Base-by-base conservation (phyloP, 108 stramenopile species). In the Pelagomonas calceolata region DNA sequence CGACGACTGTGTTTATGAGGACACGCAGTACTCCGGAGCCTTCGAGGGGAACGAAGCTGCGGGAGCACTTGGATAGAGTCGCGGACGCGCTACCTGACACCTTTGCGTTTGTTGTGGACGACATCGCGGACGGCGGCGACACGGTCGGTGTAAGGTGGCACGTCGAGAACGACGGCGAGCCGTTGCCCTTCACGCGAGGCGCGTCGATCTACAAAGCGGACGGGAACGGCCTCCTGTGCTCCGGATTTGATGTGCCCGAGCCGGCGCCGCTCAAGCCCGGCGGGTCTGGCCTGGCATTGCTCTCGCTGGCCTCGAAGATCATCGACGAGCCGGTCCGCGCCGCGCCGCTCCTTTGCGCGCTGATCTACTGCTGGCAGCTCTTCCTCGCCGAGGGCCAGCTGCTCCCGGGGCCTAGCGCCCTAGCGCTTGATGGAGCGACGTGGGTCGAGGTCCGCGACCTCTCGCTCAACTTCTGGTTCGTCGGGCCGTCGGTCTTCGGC, bases 371-470 rank as follows among this genome's bases (percentile, higher is more conserved):
- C 73, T 89, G 83, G 67, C 79, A 91, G 30, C 83, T 92, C 9
- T 92, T 90, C 74, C 84, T 94, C 69, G 83, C 81, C 26, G 78
- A 89, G 51, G 86, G 88, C 34, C 88, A 90, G 51, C 51, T 60
- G 68, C 68, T 86, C 37, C 90, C 87, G 32, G 91, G 93, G 30
- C 80, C 81, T 4, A 83, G 87, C 45, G 87, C 86, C 0, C 71
- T 86, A 18, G 77, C 83, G 30, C 72, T 90, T 34, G 91, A 94
- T 67, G 73, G 79, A 33, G 70, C 86, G 16, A 91, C 90, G 5
- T 94, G 93, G 93, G 81, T 82, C 60, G 91, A 92, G 81, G 90
- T 94, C 12, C 80, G 75, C 36, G 86, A 89, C 67, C 70, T 94
- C 66, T 83, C 83, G 39, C 70, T 92, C 34, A 94, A 94, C 70